Conservation (phyloP, 2,329 filamentous ascomycete species). For the Cyphellophora attinorum region DNA sequence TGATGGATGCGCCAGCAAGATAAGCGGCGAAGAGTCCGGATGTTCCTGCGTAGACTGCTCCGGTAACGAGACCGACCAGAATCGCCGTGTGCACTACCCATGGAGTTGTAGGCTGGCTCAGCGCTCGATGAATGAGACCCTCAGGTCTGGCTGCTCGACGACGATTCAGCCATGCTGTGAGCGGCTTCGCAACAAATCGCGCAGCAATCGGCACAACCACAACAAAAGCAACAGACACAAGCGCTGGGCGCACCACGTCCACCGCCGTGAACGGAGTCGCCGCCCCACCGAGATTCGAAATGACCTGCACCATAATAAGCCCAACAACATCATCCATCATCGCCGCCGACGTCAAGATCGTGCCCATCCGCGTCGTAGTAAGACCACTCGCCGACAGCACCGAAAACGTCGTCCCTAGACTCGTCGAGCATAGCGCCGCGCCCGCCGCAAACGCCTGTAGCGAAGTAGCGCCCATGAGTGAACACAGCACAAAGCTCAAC, state of each 20-base stretch:
- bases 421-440: conserved; percentile 64
- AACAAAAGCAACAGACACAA: conserved; percentile 35
- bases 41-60: conserved; percentile 44
- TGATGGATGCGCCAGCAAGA: conserved; percentile 42
- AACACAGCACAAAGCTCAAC: conserved; percentile 52
- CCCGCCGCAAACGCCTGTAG: conserved; percentile 64
- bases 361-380: conserved; percentile 46
- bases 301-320: conserved; percentile 66
- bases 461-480: conserved; percentile 39
- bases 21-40: conserved; percentile 49
- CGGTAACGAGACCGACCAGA: conserved; percentile 37
- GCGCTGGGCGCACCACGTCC: conserved; percentile 41
- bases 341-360: conserved; percentile 59
- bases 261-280: conserved; percentile 25
- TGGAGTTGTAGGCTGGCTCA: conserved; percentile 16
- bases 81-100: conserved; percentile 35
- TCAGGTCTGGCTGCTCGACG: not conserved
- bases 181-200: conserved; percentile 14
- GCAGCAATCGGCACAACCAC: conserved; percentile 22
- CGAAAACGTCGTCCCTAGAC: conserved; percentile 61
- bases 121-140: not conserved
- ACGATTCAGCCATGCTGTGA: conserved; percentile 2
- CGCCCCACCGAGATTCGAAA: conserved; percentile 51
- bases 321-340: conserved; percentile 71
- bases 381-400: conserved; percentile 53